Evolutionary conservation across 1,284 basidiomycete genomes (phyloP).

Genomic region (Tausonia pullulans): DNA sequence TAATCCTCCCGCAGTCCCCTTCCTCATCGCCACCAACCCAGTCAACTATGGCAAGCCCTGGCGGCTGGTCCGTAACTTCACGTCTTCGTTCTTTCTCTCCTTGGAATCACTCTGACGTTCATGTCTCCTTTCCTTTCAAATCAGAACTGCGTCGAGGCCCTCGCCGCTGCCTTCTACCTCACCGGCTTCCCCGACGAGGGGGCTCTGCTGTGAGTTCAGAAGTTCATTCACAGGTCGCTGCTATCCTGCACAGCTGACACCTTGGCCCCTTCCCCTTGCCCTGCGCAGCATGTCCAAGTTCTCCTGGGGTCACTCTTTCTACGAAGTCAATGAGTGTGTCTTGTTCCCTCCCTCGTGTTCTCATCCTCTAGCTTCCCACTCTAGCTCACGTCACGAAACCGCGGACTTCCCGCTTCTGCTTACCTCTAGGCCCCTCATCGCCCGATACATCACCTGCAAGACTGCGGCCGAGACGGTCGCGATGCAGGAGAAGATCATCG

Average conservation of each 20-base stretch:
- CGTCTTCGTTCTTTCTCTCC: neutral
- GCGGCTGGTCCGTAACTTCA: slow-evolving; percentile 40
- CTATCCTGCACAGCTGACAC: neutral
- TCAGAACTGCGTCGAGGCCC: slow-evolving; percentile 75
- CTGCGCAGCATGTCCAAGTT: slow-evolving; percentile 52
- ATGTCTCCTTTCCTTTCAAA: neutral
- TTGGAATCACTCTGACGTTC: neutral
- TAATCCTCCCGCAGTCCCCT: slow-evolving; percentile 54
- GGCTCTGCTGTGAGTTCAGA: slow-evolving; percentile 44
- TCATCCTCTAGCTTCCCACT: neutral
- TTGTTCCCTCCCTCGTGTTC: slow-evolving; percentile 2
- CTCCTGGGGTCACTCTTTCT: slow-evolving; percentile 79
- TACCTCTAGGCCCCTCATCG: slow-evolving; percentile 44
- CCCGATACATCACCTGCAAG: slow-evolving; percentile 58
- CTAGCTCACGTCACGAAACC: neutral
- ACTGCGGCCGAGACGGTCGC: slow-evolving; percentile 51
- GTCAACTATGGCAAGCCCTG: slow-evolving; percentile 93
- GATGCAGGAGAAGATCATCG: slow-evolving; percentile 62
- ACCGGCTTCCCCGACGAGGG: slow-evolving; percentile 72
- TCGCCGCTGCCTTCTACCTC: slow-evolving; percentile 86
- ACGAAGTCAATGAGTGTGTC: slow-evolving; percentile 56
- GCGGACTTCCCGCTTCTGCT: neutral
- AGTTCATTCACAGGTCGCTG: neutral
- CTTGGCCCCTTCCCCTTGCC: neutral
- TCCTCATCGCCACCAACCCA: slow-evolving; percentile 82